These are phyloP conservation scores for Macrolepiota dolichaula DNA, from an alignment of 768 basidiomycete species.

Conservation along the genomic window DNA sequence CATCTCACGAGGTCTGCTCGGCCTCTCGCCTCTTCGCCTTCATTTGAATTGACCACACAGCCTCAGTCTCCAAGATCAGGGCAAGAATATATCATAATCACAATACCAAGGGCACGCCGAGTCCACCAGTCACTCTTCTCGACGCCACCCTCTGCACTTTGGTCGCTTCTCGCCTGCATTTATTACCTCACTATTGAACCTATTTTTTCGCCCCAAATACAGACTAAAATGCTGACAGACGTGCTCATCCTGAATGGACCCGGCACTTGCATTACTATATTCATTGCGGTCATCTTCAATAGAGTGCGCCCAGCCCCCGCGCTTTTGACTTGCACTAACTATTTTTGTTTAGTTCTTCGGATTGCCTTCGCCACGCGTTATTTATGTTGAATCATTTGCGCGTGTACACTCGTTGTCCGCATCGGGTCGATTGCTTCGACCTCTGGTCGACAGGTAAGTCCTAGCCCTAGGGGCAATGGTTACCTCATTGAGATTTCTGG, in stretches of 20 bases:
- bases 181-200: slow-evolving; percentile 59
- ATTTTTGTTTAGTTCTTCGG: slow-evolving; percentile 60
- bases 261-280: slow-evolving; percentile 86
- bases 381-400: slow-evolving; percentile 95
- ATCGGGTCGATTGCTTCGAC: slow-evolving; percentile 77
- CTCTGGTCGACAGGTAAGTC: slow-evolving; percentile 76
- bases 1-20: slow-evolving; percentile 15
- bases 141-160: slow-evolving; percentile 59
- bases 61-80: neutral
- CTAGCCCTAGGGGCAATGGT: neutral
- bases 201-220: neutral
- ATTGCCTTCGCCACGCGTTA: slow-evolving; percentile 61
- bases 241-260: slow-evolving; percentile 90
- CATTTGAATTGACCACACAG: slow-evolving; percentile 8
- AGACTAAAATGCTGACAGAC: slow-evolving; percentile 44
- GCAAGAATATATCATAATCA: slow-evolving; percentile 46
- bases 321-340: neutral
- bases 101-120: slow-evolving; percentile 81
- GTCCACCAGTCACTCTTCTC: slow-evolving; percentile 81
- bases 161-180: slow-evolving; percentile 60
- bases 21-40: neutral
- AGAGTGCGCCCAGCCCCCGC: slow-evolving; percentile 47
- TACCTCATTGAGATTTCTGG: neutral
- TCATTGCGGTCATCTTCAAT: slow-evolving; percentile 64
- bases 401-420: slow-evolving; percentile 78